These are phyloP conservation scores for Ophiostoma himal-ulmi DNA, from an alignment of 2,329 filamentous ascomycete genomes.

Conservation along the genomic window DNA sequence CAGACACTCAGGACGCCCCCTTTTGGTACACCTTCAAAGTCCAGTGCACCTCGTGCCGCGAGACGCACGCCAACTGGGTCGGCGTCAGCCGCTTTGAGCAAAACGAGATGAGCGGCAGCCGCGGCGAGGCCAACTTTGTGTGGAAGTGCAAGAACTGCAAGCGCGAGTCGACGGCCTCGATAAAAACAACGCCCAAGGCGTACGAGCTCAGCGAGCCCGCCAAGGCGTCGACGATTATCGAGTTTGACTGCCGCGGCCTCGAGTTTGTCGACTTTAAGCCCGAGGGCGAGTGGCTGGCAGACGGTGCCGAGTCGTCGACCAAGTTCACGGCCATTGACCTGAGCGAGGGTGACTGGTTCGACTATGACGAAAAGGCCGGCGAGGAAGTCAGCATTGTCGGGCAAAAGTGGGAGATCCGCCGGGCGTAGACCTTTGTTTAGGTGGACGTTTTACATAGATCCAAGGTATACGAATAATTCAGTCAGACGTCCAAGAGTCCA, in stretches of 20 bases:
- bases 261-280: slow-evolving; percentile 89
- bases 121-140: slow-evolving; percentile 98
- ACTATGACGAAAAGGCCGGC: slow-evolving; percentile 89
- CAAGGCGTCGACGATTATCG: slow-evolving; percentile 72
- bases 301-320: slow-evolving; percentile 71
- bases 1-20: slow-evolving; percentile 71
- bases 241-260: slow-evolving; percentile 88
- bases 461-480: not conserved
- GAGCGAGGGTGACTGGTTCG: slow-evolving; percentile 90
- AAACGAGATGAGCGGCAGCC: slow-evolving; percentile 86
- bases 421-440: slow-evolving; percentile 45
- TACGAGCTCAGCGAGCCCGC: slow-evolving; percentile 69
- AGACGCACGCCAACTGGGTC: slow-evolving; percentile 80
- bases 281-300: slow-evolving; percentile 90
- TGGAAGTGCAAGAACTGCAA: slow-evolving; percentile 99
- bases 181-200: slow-evolving; percentile 64
- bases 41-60: slow-evolving; percentile 94
- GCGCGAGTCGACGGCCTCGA: slow-evolving; percentile 71
- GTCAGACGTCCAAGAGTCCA: not conserved
- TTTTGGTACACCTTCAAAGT: slow-evolving; percentile 99
- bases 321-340: slow-evolving; percentile 80
- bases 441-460: not conserved
- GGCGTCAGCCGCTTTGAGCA: slow-evolving; percentile 85
- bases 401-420: slow-evolving; percentile 75
- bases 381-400: slow-evolving; percentile 93